phyloP scores from a whole-genome alignment of 495 filamentous ascomycete species.

The Xylaria bambusicola region DNA sequence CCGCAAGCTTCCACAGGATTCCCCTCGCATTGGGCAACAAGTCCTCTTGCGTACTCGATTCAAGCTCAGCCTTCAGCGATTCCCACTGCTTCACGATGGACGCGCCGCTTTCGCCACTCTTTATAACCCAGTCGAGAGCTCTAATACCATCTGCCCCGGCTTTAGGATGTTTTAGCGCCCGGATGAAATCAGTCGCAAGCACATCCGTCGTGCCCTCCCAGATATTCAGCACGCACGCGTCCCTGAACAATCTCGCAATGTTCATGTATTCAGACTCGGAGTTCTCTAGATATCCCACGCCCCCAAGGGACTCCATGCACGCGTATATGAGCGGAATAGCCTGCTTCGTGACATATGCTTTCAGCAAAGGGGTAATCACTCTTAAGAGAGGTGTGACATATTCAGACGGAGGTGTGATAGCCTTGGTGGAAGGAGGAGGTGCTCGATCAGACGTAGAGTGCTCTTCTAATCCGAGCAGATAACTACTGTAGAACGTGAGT shows the following conservation, averaged over 20 bases:
- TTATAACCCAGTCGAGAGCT: conserved; percentile 7
- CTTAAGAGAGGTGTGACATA: conserved; percentile 44
- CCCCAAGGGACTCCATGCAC: conserved; percentile 68
- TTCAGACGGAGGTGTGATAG: background rate
- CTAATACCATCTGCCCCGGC: conserved; percentile 9
- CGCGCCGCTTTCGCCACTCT: background rate
- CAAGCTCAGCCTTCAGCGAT: conserved; percentile 22
- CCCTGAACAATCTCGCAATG: conserved; percentile 62
- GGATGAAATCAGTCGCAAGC: conserved; percentile 58
- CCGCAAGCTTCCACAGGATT: conserved; percentile 34
- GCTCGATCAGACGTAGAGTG: background rate
- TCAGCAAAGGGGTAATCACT: conserved; percentile 61
- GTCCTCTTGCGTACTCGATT: conserved; percentile 22
- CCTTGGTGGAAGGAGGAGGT: background rate
- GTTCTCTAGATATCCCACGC: conserved; percentile 69
- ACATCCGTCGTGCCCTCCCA: conserved; percentile 75
- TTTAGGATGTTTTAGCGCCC: conserved; percentile 30
- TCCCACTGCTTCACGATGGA: conserved; percentile 23
- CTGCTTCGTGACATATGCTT: conserved; percentile 58
- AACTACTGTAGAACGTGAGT: conserved; percentile 32
- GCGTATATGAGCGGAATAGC: conserved; percentile 55
- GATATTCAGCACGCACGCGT: conserved; percentile 61
- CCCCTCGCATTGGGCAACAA: conserved; percentile 37
- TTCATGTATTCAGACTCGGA: conserved; percentile 56
- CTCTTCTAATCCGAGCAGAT: conserved; percentile 17